Evolutionary conservation across 768 basidiomycete species (phyloP).

Genomic region (Trametes cubensis): DNA sequence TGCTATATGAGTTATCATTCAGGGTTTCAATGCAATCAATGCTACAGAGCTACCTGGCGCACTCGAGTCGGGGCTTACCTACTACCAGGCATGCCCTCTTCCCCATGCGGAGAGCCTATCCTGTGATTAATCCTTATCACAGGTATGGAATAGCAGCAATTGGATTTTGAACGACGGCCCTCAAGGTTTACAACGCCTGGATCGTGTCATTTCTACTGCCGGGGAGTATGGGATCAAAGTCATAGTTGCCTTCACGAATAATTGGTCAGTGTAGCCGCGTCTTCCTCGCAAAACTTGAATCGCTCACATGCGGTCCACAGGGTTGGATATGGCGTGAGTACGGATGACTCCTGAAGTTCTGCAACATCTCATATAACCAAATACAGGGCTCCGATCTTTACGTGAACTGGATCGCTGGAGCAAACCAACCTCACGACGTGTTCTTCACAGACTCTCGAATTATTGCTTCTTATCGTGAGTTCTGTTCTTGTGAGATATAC

Average conservation of each 20-base stretch:
- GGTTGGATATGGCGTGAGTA: constrained; percentile 58
- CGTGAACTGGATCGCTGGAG: constrained; percentile 34
- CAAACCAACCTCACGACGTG: constrained; percentile 32
- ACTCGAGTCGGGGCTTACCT: constrained; percentile 46
- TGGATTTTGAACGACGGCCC: constrained; percentile 55
- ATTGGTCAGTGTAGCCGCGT: constrained; percentile 43
- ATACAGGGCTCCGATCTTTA: constrained; percentile 40
- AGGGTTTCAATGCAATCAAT: constrained; percentile 47
- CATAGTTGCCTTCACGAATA: constrained; percentile 57
- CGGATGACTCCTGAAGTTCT: neutral
- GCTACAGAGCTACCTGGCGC: constrained; percentile 48
- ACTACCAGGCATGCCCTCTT: constrained; percentile 44
- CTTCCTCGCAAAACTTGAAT: neutral
- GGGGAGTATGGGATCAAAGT: constrained; percentile 53
- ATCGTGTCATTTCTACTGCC: constrained; percentile 52
- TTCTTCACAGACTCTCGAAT: constrained; percentile 37
- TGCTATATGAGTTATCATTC: neutral
- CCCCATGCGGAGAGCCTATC: neutral
- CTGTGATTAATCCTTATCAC: neutral
- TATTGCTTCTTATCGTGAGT: constrained; percentile 35
- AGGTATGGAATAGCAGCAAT: constrained; percentile 54
- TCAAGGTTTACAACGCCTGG: constrained; percentile 56
- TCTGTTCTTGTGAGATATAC: neutral
- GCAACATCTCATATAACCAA: neutral
- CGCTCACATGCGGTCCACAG: constrained; percentile 31